These are phyloP conservation scores for Microdochium trichocladiopsis DNA, from an alignment of 2,329 filamentous ascomycete genomes.

Conservation along the genomic window DNA sequence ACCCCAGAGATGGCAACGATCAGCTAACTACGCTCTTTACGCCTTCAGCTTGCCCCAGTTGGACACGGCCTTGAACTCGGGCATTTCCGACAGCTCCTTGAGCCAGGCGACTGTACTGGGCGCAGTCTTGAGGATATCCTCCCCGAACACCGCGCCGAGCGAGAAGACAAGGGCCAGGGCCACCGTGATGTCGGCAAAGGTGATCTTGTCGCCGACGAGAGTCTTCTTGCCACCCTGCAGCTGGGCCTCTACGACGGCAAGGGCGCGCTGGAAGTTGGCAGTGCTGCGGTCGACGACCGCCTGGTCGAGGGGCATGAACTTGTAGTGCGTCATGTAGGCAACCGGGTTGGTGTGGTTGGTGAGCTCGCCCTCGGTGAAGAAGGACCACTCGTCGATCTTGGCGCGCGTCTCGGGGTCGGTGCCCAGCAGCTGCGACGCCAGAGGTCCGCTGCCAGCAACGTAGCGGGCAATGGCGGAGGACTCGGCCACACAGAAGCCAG, in stretches of 20 bases:
- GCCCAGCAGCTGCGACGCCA: conserved; percentile 22
- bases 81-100: conserved; percentile 16
- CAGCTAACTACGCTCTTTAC: background rate
- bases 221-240: conserved; percentile 16
- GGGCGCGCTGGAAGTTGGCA: background rate
- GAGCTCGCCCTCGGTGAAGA: conserved; percentile 9
- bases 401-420: conserved; percentile 20
- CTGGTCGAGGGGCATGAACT: background rate
- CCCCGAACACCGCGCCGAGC: conserved; percentile 19
- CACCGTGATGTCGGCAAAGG: conserved; percentile 29
- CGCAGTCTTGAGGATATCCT: conserved; percentile 24
- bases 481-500: conserved; percentile 22
- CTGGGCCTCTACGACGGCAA: background rate
- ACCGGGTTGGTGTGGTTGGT: background rate
- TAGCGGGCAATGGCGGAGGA: conserved; percentile 27
- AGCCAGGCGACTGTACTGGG: conserved; percentile 24
- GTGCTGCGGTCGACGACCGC: background rate
- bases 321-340: background rate
- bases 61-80: conserved; percentile 23
- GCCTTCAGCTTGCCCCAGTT: conserved; percentile 14
- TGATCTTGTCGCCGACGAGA: conserved; percentile 27
- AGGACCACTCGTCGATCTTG: conserved; percentile 25
- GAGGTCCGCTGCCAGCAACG: conserved; percentile 24
- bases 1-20: background rate
- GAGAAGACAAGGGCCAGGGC: conserved; percentile 14